Evolutionary conservation across 176 grass and related monocot genomes (phyloP), one percentile per base, ranked within the genome.

Genomic region (Stipa capillata): DNA sequence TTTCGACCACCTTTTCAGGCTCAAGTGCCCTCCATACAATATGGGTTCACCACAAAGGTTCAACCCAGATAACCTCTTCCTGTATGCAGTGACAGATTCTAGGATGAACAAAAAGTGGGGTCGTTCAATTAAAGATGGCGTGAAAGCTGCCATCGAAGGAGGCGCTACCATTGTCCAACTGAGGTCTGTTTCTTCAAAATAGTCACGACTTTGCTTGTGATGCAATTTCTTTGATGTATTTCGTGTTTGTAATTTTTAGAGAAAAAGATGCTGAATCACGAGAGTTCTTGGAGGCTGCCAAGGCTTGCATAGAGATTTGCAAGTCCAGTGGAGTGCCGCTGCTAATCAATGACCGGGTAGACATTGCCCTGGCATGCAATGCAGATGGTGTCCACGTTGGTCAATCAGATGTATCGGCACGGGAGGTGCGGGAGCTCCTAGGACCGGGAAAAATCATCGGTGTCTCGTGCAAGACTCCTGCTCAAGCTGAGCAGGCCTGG

Each of bases 61-160:
- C 63, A 78, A 91, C 29, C 72, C 85, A 61, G 86, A 89, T 37
- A 65, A 89, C 79, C 82, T 98, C 51, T 94, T 98, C 73, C 74
- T 98, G 27, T 98, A 98, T 81, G 96, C 92, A 11, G 92, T 98
- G 33, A 94, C 96, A 60, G 92, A 98, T 58, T 93, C 96, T 17
- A 64, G 88, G 73, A 94, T 94, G 96, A 98, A 93, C 65, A 84
- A 79, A 58, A 98, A 81, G 40, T 98, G 96, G 96, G 88, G 84
- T 10, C 87, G 82, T 82, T 87, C 86, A 12, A 85, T 98, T 73
- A 59, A 86, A 65, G 96, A 93, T 89, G 87, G 92, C 0, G 81
- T 98, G 20, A 76, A 79, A 88, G 92, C 83, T 74, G 88, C 83
- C 76, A 93, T 95, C 37, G 89, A 94, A 82, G 96, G 96, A 82